Conservation (phyloP, 192 early-diverging fungal genomes). For the Rhizophagus clarus region DNA sequence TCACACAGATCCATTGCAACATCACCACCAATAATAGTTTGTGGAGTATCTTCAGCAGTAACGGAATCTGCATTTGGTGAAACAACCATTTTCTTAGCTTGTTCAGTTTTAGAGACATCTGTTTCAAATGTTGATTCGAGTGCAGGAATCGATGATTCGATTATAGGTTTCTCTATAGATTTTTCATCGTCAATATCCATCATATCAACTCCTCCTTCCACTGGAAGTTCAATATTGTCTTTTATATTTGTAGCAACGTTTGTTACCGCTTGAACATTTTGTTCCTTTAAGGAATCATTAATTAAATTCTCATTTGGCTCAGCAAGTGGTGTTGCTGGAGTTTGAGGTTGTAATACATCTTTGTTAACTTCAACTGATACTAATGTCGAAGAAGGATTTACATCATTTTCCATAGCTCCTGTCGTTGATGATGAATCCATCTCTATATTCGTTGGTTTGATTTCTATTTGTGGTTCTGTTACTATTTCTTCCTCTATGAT, state of each 20-base stretch:
- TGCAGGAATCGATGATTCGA: background rate
- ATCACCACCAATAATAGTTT: constrained; percentile 3
- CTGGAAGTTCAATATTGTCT: background rate
- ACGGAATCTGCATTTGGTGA: constrained; percentile 4
- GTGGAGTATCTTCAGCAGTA: background rate
- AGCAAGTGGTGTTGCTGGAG: background rate
- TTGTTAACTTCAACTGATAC: constrained; percentile 25
- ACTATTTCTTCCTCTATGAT: background rate
- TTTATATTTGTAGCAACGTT: background rate
- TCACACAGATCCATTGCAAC: constrained; percentile 5
- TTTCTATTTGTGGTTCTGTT: background rate
- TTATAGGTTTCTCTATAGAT: background rate
- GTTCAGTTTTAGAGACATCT: constrained; percentile 5
- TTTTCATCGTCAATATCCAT: constrained; percentile 25
- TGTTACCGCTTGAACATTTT: background rate
- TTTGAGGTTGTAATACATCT: constrained; percentile 26
- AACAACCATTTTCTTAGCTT: background rate
- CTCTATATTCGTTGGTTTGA: background rate
- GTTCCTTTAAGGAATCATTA: background rate
- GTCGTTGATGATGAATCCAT: background rate
- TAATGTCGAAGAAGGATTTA: background rate
- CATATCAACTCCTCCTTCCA: background rate
- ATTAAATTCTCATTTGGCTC: background rate
- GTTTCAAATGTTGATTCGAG: background rate
- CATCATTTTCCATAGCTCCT: background rate